phyloP scores from a whole-genome alignment of 2,329 filamentous ascomycete species.

The Intubia oerlemansii region DNA sequence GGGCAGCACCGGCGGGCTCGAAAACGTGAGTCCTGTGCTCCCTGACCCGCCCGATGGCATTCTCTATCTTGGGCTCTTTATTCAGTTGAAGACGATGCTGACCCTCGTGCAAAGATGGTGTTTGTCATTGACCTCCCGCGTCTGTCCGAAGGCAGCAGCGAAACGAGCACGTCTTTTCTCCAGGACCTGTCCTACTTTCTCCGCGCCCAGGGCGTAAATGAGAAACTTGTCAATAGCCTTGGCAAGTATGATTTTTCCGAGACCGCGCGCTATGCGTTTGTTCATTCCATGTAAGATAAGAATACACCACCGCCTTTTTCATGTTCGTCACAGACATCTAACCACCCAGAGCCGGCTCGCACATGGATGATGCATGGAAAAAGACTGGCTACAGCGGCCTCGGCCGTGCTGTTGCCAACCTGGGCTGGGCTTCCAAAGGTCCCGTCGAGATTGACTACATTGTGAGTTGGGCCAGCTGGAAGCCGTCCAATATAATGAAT shows the following conservation, averaged over 20 bases:
- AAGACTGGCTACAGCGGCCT: slow-evolving; percentile 52
- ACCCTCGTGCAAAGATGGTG: slow-evolving; percentile 32
- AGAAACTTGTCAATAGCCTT: slow-evolving; percentile 45
- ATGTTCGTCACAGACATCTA: not conserved
- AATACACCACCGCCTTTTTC: not conserved
- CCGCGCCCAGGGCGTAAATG: slow-evolving; percentile 39
- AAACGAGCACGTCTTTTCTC: slow-evolving; percentile 27
- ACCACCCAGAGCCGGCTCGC: slow-evolving; percentile 21
- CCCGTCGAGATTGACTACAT: slow-evolving; percentile 52
- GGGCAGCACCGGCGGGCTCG: slow-evolving; percentile 68
- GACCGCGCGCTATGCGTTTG: slow-evolving; percentile 53
- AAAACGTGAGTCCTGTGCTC: slow-evolving; percentile 40
- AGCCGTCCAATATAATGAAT: slow-evolving; percentile 4
- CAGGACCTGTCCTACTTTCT: slow-evolving; percentile 53
- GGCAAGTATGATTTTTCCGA: slow-evolving; percentile 61
- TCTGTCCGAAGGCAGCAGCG: slow-evolving; percentile 14
- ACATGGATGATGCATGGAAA: slow-evolving; percentile 22
- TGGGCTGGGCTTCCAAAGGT: slow-evolving; percentile 35
- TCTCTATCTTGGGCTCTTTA: not conserved
- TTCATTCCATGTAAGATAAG: slow-evolving; percentile 54
- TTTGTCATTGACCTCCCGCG: slow-evolving; percentile 85
- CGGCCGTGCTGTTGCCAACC: slow-evolving; percentile 37
- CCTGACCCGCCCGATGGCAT: no score
- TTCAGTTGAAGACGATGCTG: not conserved
- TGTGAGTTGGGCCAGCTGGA: no score